Conservation (phyloP, 495 filamentous ascomycete species). For the Trichoderma asperelloides region DNA sequence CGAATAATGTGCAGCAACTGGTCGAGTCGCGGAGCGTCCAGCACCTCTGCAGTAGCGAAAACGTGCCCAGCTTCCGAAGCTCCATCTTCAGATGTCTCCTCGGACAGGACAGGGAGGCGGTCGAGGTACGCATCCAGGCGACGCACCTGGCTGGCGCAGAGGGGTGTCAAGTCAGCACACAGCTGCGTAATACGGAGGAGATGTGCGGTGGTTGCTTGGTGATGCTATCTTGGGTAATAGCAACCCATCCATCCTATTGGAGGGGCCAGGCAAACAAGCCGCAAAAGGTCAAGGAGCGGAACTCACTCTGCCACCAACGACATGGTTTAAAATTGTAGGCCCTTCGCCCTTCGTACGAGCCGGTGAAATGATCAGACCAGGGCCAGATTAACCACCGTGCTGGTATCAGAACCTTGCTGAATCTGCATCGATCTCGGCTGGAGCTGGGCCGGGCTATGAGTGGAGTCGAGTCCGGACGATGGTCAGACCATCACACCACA, state of each 20-base stretch:
- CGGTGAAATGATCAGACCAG: constrained; percentile 1
- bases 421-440: constrained; percentile 7
- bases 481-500: constrained; percentile 5
- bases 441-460: neutral
- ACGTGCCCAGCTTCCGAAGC: constrained; percentile 15
- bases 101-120: constrained; percentile 39
- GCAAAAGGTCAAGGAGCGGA: neutral
- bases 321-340: constrained; percentile 33
- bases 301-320: constrained; percentile 61
- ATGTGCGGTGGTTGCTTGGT: too few species aligned
- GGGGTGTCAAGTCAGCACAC: constrained; percentile 18
- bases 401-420: neutral
- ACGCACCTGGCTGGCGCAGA: constrained; percentile 57
- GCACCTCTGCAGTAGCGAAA: constrained; percentile 10
- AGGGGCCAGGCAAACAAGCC: neutral
- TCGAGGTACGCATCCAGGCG: constrained; percentile 74
- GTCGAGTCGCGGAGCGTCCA: constrained; percentile 32
- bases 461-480: constrained; percentile 4
- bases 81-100: constrained; percentile 17
- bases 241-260: constrained; percentile 7
- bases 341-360: neutral
- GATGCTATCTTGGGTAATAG: neutral
- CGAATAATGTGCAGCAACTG: constrained; percentile 57
- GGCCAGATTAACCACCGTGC: neutral
- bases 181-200: neutral